Evolutionary conservation across 2,329 filamentous ascomycete genomes (phyloP).

Genomic region (Xylaria sp.): DNA sequence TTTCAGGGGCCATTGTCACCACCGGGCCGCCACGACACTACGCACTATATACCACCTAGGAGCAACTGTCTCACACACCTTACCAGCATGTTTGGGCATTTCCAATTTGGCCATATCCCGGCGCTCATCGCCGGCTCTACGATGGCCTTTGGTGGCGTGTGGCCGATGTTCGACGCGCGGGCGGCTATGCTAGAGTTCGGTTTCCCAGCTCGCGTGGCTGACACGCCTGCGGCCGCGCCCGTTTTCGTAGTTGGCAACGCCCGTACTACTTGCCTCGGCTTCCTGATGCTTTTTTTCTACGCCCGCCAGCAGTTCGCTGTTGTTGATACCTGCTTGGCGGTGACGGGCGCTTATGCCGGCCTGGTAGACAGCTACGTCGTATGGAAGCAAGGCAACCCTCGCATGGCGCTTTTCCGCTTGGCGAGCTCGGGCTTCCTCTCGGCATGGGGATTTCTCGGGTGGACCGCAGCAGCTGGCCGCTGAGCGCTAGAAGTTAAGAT

Average conservation of each 20-base stretch:
- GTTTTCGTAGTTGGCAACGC: conserved; percentile 33
- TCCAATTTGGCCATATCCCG: conserved; percentile 25
- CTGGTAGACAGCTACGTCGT: conserved; percentile 38
- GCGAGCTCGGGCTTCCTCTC: conserved; percentile 27
- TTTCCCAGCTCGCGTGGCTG: conserved; percentile 32
- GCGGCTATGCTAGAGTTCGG: conserved; percentile 38
- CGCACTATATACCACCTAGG: no score
- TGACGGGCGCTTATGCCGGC: conserved; percentile 35
- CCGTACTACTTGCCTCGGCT: conserved; percentile 35
- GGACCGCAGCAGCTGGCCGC: not conserved
- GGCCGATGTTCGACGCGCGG: conserved; percentile 31
- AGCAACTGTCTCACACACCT: no score
- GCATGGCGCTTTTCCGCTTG: conserved; percentile 31
- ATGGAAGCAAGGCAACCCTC: conserved; percentile 33
- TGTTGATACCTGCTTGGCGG: conserved; percentile 35
- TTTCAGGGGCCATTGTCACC: no score
- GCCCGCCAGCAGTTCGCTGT: conserved; percentile 23
- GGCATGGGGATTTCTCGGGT: not conserved
- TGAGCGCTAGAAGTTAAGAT: no score
- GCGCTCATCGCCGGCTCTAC: conserved; percentile 20
- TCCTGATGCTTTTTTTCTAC: conserved; percentile 34
- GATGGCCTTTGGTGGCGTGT: conserved; percentile 39
- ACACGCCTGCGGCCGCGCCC: conserved; percentile 25
- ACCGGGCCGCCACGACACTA: no score
- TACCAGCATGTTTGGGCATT: no score